Evolutionary conservation across 352 stramenopile species (phyloP), one percentile per base, ranked within the genome.

Genomic region (Pythium aquatile): DNA sequence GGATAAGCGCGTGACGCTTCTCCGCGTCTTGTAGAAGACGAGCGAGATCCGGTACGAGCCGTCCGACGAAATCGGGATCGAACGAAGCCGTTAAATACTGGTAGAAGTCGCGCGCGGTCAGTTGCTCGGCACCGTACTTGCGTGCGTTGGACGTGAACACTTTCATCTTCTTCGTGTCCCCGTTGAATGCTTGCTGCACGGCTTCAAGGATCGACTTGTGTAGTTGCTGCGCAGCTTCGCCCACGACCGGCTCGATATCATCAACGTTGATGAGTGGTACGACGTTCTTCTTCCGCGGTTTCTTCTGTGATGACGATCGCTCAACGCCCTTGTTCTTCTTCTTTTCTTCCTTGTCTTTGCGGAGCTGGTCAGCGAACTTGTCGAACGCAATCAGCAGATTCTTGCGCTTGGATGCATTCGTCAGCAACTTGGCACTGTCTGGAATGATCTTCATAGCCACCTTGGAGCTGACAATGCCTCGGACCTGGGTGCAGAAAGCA

Each of bases 51-150:
- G 87, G 87, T 14, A 95, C 87, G 33, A 95, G 68, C n/a, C 87
- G 77, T 2, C 82, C 87, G 37, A 95, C 87, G 63, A 95, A 94
- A 64, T 95, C 87, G 1, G 79, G 83, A n/a, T 95, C 87, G 63
- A 95, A 95, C 20, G 87, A 92, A 30, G 80, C 78, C 48, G 83
- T 94, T 82, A 95, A 86, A 86, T 95, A 95, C 65, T 91, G 81
- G 73, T 95, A 95, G 69, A 93, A 95, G 57, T 95, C 85, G 32
- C 87, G 79, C 8, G 87, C 87, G n/a, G 83, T 87, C 69, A 95
- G 88, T 68, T 93, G 81, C 60, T 95, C 84, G 53, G 77, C 85
- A 59, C 87, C 87, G 58, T 91, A 95, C 61, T 94, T 93, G 60
- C 87, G 87, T 35, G 87, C 85, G 53, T 91, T 90, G 35, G 78